These are phyloP conservation scores for Spathaspora gorwiae DNA, from an alignment of 805 yeast genomes.

Conservation along the genomic window DNA sequence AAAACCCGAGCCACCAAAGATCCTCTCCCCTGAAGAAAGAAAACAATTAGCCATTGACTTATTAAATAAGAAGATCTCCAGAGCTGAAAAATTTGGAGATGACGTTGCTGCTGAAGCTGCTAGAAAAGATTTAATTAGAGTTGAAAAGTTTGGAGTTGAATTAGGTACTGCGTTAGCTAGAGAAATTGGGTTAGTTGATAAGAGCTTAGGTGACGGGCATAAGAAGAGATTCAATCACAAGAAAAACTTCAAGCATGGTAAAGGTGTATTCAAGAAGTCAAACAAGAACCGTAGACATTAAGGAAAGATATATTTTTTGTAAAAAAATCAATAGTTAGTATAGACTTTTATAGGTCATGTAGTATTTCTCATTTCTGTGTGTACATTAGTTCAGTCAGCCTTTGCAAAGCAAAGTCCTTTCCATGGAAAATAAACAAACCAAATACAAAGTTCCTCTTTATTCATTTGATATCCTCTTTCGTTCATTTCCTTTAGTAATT, in stretches of 20 bases:
- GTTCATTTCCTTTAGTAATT: too few species aligned
- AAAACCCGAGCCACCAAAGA: conserved; percentile 23
- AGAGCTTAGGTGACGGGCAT: conserved; percentile 21
- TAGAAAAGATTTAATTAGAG: conserved; percentile 60
- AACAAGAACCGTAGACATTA: background rate
- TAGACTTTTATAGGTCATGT: too few species aligned
- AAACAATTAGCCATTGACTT: conserved; percentile 64
- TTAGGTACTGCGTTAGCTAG: conserved; percentile 59
- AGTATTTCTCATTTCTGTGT: too few species aligned
- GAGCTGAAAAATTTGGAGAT: conserved; percentile 77
- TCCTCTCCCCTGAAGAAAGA: conserved; percentile 62
- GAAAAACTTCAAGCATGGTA: background rate
- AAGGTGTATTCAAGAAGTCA: conserved; percentile 2
- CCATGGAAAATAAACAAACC: too few species aligned
- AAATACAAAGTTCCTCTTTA: too few species aligned
- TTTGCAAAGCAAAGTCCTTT: too few species aligned
- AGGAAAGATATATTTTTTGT: background rate
- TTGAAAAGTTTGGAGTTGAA: conserved; percentile 82
- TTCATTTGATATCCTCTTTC: too few species aligned
- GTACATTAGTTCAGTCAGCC: too few species aligned
- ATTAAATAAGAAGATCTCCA: conserved; percentile 58
- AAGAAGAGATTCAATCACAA: conserved; percentile 2
- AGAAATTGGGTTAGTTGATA: conserved; percentile 56
- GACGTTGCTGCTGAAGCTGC: conserved; percentile 53
- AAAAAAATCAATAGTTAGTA: too few species aligned